Percentiles rank a stretch among this genome's conserved stretches.
Evolutionary conservation across 2,329 filamentous ascomycete species (phyloP).

Genomic region (Domatiomyces catenatus): DNA sequence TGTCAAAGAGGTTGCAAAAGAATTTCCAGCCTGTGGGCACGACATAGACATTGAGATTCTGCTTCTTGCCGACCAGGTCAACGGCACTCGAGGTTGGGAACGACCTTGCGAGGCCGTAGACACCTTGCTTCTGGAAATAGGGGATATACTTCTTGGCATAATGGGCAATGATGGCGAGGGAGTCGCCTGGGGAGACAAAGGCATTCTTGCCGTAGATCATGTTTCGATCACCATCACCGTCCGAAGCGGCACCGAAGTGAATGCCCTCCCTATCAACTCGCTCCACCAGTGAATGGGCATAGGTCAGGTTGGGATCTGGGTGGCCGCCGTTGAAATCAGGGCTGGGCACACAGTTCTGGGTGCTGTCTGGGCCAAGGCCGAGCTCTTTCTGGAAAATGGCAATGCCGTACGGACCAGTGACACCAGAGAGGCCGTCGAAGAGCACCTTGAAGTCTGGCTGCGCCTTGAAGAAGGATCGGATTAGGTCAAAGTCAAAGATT

Average conservation of each 20-base stretch:
- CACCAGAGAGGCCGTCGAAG: conserved; percentile 86
- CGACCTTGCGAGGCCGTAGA: conserved; percentile 85
- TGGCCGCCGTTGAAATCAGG: conserved; percentile 96
- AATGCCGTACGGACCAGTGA: conserved; percentile 86
- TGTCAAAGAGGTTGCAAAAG: conserved; percentile 91
- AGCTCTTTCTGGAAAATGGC: conserved; percentile 93
- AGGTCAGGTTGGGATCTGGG: conserved; percentile 94
- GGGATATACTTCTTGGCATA: conserved; percentile 79
- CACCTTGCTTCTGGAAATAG: conserved; percentile 95
- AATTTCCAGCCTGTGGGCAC: conserved; percentile 99
- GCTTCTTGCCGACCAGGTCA: conserved; percentile 88
- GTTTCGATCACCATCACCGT: conserved; percentile 96
- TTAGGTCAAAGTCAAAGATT: conserved; percentile 94
- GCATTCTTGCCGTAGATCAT: conserved; percentile 98
- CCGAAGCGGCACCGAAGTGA: conserved; percentile 90
- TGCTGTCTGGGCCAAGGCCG: conserved; percentile 58
- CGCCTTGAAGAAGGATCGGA: conserved; percentile 77
- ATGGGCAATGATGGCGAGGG: conserved; percentile 93
- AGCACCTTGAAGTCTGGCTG: conserved; percentile 92
- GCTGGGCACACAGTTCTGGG: conserved; percentile 81
- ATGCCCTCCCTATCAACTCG: conserved; percentile 81
- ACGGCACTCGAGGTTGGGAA: conserved; percentile 97
- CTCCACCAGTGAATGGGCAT: conserved; percentile 87
- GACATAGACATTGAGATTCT: conserved; percentile 83
- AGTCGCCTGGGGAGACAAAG: conserved; percentile 95